Evolutionary conservation across 495 filamentous ascomycete species (phyloP), one percentile per base, ranked within the genome.

Genomic region (Penicillium bialowiezense): DNA sequence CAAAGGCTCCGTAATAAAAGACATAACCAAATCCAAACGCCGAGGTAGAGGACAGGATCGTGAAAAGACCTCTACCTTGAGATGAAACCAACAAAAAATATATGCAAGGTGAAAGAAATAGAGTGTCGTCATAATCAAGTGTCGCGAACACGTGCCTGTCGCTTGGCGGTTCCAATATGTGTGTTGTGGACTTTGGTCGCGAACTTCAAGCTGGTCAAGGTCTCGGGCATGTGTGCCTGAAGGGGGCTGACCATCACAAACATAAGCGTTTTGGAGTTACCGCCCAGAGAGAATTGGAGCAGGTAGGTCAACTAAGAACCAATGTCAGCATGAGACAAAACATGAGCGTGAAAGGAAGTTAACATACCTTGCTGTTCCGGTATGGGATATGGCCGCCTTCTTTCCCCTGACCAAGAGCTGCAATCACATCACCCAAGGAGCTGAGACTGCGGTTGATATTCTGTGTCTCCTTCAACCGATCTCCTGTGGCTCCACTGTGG

Each of bases 221-320:
- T 97, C 76, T 99, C 95, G 44, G 81, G 84, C 44, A 97, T 73
- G 73, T 97, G 95, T 3, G 86, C 89, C 75, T 95, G 86, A 42
- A 97, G 71, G 23, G 93, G 93, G 63, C 87, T 91, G 53, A 95
- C 86, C 90, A 97, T 97, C 67, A 97, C 90, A 58, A 99, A 96
- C 93, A 97, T 99, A 51, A 99, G 87, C 3, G 95, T 97, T 71
- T 96, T 95, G 47, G 87, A 90, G 62, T 96, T 96, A 28, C 95
- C 95, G 13, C 93, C 91, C 0, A 99, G 79, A 2, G 90, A 96
- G 52, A 91, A 95, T 81, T 97, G 89, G 18, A 99, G 80, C 21
- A 99, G 81, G 52, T 97, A 96, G 8, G 93, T 98, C 44, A 98
- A 79, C 88, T 91, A 48, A 18, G 48, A 10, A 28, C 9, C 1